phyloP scores from a whole-genome alignment of 768 basidiomycete species.

The Calocera viscosa region DNA sequence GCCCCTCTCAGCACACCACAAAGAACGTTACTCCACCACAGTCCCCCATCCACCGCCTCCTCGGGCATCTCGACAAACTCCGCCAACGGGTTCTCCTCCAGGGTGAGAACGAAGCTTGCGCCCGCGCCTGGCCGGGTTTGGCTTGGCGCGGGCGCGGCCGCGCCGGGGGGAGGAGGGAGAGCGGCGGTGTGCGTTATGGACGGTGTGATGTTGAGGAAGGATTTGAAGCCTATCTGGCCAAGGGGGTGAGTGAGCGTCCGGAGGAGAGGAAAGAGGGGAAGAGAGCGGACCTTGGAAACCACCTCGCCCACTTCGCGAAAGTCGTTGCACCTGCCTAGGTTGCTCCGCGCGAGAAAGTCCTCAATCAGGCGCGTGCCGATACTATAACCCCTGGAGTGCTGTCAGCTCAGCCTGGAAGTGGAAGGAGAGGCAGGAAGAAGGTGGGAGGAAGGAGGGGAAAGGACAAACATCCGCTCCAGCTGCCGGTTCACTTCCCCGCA shows the following conservation, averaged over 20 bases:
- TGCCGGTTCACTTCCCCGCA: conserved; percentile 78
- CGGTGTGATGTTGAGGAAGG: conserved; percentile 88
- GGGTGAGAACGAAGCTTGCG: conserved; percentile 53
- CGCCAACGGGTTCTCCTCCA: conserved; percentile 92
- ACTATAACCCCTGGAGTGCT: conserved; percentile 74
- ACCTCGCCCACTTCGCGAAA: conserved; percentile 94
- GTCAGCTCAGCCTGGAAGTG: neutral
- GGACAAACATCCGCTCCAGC: conserved; percentile 61
- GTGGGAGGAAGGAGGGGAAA: neutral
- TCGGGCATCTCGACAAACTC: conserved; percentile 97
- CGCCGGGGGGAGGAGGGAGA: conserved; percentile 34
- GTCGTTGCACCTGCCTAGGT: conserved; percentile 81
- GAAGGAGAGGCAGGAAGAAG: neutral
- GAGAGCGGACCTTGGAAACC: conserved; percentile 50
- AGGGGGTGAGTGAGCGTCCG: neutral
- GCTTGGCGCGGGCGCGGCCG: neutral
- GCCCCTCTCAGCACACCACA: conserved; percentile 89
- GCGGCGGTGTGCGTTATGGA: conserved; percentile 53
- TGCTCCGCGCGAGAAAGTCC: conserved; percentile 89
- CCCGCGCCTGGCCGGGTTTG: neutral
- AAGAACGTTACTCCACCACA: conserved; percentile 95
- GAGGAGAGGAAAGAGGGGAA: neutral
- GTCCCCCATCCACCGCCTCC: conserved; percentile 78
- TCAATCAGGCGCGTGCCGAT: conserved; percentile 94
- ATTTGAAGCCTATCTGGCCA: conserved; percentile 87